Evolutionary conservation across 768 basidiomycete species (phyloP).

Genomic region (Trametes coccinea): DNA sequence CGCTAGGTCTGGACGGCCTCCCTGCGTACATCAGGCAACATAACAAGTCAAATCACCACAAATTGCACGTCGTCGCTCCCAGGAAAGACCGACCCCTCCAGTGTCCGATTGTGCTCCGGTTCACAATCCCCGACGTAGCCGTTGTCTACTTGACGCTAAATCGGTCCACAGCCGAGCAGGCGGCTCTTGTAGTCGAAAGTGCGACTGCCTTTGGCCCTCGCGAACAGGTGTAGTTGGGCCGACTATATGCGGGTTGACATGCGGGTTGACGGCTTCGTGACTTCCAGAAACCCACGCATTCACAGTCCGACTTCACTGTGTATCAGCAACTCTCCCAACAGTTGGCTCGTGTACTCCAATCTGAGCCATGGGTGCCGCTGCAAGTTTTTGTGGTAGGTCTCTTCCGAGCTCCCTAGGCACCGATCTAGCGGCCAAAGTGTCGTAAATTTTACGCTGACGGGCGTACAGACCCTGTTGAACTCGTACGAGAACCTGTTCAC

Average conservation of each 20-base stretch:
- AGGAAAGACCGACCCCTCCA: conserved; percentile 26
- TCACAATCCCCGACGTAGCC: conserved; percentile 64
- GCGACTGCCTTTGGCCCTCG: conserved; percentile 72
- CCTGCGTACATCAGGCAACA: conserved; percentile 57
- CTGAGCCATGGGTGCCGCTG: conserved; percentile 52
- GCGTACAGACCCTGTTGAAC: conserved; percentile 47
- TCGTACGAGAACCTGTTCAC: conserved; percentile 65
- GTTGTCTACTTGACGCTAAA: conserved; percentile 58
- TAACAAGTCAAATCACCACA: conserved; percentile 45
- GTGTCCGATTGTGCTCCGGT: conserved; percentile 50
- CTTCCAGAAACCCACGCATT: conserved; percentile 62
- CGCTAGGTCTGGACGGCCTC: conserved; percentile 48
- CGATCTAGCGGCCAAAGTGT: not conserved
- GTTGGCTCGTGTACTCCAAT: conserved; percentile 58
- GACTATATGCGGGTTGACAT: not conserved
- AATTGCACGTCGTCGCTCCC: conserved; percentile 59
- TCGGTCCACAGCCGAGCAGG: conserved; percentile 29
- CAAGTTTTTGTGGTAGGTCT: conserved; percentile 50
- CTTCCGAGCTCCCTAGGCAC: not conserved
- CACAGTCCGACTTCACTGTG: conserved; percentile 64
- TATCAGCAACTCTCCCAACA: conserved; percentile 70
- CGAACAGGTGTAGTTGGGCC: conserved; percentile 53
- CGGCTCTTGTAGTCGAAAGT: conserved; percentile 53
- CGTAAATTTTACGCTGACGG: not conserved
- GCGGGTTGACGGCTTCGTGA: conserved; percentile 6